Evolutionary conservation across 106 monocot species (phyloP).

Genomic region (Dendrobium catenatum): DNA sequence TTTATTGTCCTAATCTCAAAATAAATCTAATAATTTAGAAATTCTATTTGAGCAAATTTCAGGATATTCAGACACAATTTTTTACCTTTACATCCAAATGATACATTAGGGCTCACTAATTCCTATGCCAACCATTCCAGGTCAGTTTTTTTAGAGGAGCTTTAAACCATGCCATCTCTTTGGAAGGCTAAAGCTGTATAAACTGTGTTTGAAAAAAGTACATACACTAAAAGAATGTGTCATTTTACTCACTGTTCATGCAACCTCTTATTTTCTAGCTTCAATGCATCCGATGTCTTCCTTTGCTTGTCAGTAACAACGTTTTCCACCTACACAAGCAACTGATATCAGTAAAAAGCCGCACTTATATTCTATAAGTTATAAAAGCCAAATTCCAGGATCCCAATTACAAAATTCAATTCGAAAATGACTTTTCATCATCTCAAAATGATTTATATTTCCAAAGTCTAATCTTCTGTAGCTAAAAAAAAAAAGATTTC

Average conservation of each 20-base stretch:
- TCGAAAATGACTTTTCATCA: not conserved
- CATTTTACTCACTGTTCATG: constrained; percentile 7
- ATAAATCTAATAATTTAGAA: too few relatives aligned
- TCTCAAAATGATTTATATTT: not conserved
- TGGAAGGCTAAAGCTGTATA: not conserved
- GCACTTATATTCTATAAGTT: not conserved
- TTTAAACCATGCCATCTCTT: too few relatives aligned
- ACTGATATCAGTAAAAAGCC: not conserved
- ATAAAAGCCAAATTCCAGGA: not conserved
- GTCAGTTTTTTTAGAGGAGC: too few relatives aligned
- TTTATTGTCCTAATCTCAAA: too few relatives aligned
- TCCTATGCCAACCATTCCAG: too few relatives aligned
- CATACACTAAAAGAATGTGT: not conserved
- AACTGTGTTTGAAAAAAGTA: not conserved
- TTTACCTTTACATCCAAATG: too few relatives aligned
- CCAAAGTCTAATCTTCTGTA: not conserved
- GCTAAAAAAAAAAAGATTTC: not conserved
- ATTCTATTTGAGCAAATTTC: too few relatives aligned
- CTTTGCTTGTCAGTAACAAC: not conserved
- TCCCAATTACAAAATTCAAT: not conserved
- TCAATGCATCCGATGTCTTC: not conserved
- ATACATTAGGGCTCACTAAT: too few relatives aligned
- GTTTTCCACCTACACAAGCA: not conserved
- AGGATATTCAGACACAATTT: too few relatives aligned
- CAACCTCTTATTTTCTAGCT: constrained; percentile 6